These are phyloP conservation scores for Metschnikowia lochheadii DNA, from an alignment of 805 yeast genomes.

Conservation along the genomic window DNA sequence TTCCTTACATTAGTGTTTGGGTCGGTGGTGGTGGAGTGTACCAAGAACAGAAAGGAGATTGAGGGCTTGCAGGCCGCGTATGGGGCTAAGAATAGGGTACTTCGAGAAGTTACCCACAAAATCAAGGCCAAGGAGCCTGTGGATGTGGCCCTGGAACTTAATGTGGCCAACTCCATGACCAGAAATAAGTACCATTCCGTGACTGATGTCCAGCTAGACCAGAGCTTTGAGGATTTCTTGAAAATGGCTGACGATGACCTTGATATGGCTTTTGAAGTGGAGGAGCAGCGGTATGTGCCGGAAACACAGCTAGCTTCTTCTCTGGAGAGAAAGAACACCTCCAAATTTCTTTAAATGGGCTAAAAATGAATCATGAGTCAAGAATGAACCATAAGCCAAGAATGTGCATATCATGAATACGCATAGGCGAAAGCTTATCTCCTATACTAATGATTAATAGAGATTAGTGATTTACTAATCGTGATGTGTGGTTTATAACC, in stretches of 20 bases:
- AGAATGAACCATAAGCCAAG: neutral
- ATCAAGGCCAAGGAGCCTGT: constrained; percentile 33
- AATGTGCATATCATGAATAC: too few species aligned
- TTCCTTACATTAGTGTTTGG: constrained; percentile 37
- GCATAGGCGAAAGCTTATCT: too few species aligned
- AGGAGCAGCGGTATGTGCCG: neutral
- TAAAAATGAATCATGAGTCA: neutral
- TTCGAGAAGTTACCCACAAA: constrained; percentile 29
- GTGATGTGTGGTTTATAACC: too few species aligned
- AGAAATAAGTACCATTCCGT: constrained; percentile 30
- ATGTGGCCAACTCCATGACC: constrained; percentile 40
- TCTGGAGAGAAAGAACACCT: neutral
- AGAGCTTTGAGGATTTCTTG: constrained; percentile 33
- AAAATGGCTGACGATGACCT: constrained; percentile 26
- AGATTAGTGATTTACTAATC: too few species aligned
- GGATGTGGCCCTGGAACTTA: constrained; percentile 41
- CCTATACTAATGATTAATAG: too few species aligned
- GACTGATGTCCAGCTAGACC: constrained; percentile 38
- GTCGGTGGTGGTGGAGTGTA: constrained; percentile 46
- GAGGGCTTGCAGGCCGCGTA: constrained; percentile 42
- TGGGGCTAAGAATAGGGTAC: constrained; percentile 29
- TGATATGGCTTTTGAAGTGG: neutral
- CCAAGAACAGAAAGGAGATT: constrained; percentile 41
- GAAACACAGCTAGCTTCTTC: neutral
- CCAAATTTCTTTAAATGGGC: constrained; percentile 1